Evolutionary conservation across 192 early-diverging fungal genomes (phyloP).

Genomic region (Funneliformis geosporum): DNA sequence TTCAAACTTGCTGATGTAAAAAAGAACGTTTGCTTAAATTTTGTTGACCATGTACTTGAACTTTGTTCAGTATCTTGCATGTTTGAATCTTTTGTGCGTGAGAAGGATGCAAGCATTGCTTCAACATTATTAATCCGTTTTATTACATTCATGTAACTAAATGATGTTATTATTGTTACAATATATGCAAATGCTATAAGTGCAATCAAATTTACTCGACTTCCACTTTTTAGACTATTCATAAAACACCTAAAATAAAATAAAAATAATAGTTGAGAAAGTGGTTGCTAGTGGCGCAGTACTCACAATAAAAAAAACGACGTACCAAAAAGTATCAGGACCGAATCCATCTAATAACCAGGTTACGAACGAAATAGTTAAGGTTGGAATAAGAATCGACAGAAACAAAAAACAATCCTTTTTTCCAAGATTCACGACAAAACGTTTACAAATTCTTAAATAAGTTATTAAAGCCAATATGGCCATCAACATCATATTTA

Average conservation of each 20-base stretch:
- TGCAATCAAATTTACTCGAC: slow-evolving; percentile 25
- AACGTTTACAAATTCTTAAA: slow-evolving; percentile 24
- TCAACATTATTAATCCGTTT: slow-evolving; percentile 21
- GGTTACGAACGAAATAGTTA: neutral
- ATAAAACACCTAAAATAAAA: slow-evolving; percentile 26
- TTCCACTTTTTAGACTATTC: neutral
- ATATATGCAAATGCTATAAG: slow-evolving; percentile 26
- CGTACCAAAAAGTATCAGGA: slow-evolving; percentile 33
- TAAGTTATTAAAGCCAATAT: slow-evolving; percentile 24
- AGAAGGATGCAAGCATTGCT: neutral
- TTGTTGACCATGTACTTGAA: too few species aligned
- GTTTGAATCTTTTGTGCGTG: too few species aligned
- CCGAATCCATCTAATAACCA: slow-evolving; percentile 24
- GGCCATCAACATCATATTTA: slow-evolving; percentile 31
- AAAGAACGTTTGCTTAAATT: too few species aligned
- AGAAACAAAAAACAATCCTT: slow-evolving; percentile 27
- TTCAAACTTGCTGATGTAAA: too few species aligned
- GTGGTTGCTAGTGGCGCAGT: neutral
- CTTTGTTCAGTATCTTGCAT: too few species aligned
- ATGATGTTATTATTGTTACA: slow-evolving; percentile 16
- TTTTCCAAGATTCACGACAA: neutral
- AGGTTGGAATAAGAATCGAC: neutral
- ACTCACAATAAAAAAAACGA: neutral
- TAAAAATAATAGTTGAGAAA: neutral
- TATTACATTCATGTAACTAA: slow-evolving; percentile 31